Base-by-base conservation (phyloP, 805 yeast genomes). In the Lipomyces yamanashiensis region DNA sequence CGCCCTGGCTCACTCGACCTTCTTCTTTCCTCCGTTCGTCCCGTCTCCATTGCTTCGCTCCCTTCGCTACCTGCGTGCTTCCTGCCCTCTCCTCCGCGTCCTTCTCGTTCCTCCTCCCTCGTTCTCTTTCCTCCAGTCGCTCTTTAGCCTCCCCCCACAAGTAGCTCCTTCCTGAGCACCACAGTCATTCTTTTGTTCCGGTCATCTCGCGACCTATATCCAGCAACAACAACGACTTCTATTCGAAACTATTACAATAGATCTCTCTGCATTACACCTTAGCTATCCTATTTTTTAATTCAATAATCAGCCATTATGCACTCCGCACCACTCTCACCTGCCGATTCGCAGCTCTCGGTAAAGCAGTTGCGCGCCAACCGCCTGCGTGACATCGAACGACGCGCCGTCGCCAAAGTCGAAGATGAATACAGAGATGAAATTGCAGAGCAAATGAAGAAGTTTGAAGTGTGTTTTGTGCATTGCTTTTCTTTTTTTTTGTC, bases 401-500 rank as follows among this genome's bases (percentile, higher is more conserved):
- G 56, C 48, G 58, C 64, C 37, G 66, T 64, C 39, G 61, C 64
- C 23, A 37, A 48, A 28, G 68, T 69, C 37, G 73, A 70, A 52
- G 74, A 68, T 28, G 81, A 79, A 64, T 79, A 79, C 72, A 68
- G 69, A 48, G 72, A 74, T 7, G 79, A 76, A 50, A 74, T 78
- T 41, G 67, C 74, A 17, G 70, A 67, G 39, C 79, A 79, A 62
- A 71, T 76, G 74, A 63, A 71, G 15, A 67, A 64, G 40, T 62
- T 78, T 71, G 78, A 76, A 63, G 70, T 67, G 51, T 7, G 62
- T 19, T 13, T 13, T 21, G 28, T 34, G 6, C 57, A n/a, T 28
- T 28, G 28, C 28, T 3, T 28, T 17, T 39, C n/a, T 39, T n/a
- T 37, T n/a, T n/a, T n/a, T n/a, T n/a, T n/a, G n/a, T n/a, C n/a